Base-by-base conservation (phyloP, 345 rosid species). In the Aurinia saxatilis region DNA sequence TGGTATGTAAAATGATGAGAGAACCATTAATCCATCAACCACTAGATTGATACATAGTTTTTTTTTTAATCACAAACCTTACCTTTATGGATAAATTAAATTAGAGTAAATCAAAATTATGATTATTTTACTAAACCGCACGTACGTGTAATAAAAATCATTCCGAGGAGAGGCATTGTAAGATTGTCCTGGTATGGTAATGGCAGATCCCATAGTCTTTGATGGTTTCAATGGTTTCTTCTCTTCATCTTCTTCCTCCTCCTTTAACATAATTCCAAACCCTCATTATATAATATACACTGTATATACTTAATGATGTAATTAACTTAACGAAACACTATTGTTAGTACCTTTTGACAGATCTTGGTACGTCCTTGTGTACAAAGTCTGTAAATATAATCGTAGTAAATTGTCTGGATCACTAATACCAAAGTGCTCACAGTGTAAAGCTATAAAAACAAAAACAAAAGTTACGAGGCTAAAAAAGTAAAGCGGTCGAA, bases 321-420 rank as follows among this genome's bases (percentile, higher is more conserved):
- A 35, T 51, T 17, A 23, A 3, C 2, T 3, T 17, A 3, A n/a
- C 3, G 16, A 27, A 27, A 16, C 19, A 35, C 6, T 12, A 10
- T 7, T 3, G 18, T 9, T 56, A n/a, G n/a, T n/a, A 70, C 74
- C 64, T 58, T 58, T 8, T 12, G 50, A 34, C 65, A 42, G 36
- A 57, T 42, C 42, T 71, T 72, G 19, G 3, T 57, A 14, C 57
- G 70, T 47, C 73, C 50, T 55, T 75, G 21, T 70, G 70, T 78
- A 70, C 72, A 63, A 71, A 80, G 79, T 35, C 62, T 74, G 82
- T 51, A 67, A 65, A 88, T 45, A 33, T 83, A 72, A 52, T 90
- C 97, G 33, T 90, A 92, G 80, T 85, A 92, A 6, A 85, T 7
- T 25, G 90, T 80, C 61, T 92, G 99, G 67, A 92, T 37, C 63